Base-by-base conservation (phyloP, 2,329 filamentous ascomycete genomes). In the Scleromitrula shiraiana region DNA sequence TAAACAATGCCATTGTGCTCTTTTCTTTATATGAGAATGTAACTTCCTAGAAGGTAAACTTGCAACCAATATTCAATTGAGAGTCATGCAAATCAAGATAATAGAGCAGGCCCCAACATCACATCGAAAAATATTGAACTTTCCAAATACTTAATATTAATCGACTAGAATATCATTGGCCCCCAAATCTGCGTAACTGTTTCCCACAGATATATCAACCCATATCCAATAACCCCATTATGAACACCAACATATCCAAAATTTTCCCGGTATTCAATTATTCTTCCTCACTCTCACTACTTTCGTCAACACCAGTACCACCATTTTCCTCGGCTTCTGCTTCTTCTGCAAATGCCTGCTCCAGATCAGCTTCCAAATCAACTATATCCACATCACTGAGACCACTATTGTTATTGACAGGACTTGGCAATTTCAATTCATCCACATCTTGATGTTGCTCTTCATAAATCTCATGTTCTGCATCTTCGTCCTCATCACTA, bases 341-440 rank as follows among this genome's bases (percentile, higher is more conserved):
- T 10, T 41, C 46, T n/a, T 57, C 57, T 17, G 59, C 56, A 29
- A 65, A 40, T 2, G 58, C 62, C 26, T 62, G 50, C 47, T 63
- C 61, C 27, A 65, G 38, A 30, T 65, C 62, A 3, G 59, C 59
- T 42, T 64, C 63, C 15, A 65, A 51, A 46, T 64, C 63, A 40
- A 62, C 60, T 40, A 62, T 56, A 38, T 63, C 62, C 20, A 63
- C 59, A 37, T 64, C 60, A 17, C 55, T 57, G 17, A 59, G 53
- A 10, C 50, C 53, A n/a, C 53, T 56, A 12, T 50, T 49, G 30
- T 55, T 57, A 22, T 72, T 73, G 35, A 75, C 70, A 0, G 76
- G 76, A 51, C 75, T 78, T 4, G 74, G 74, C 24, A 79, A 62
- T 60, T 73, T 73, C 48, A 78, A 73, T 52, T 64, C 61, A 48